A percentile compares a stretch with the other conserved stretches of the same genome.
phyloP scores from a whole-genome alignment of 1,284 basidiomycete species.

The Pascua sp. region DNA sequence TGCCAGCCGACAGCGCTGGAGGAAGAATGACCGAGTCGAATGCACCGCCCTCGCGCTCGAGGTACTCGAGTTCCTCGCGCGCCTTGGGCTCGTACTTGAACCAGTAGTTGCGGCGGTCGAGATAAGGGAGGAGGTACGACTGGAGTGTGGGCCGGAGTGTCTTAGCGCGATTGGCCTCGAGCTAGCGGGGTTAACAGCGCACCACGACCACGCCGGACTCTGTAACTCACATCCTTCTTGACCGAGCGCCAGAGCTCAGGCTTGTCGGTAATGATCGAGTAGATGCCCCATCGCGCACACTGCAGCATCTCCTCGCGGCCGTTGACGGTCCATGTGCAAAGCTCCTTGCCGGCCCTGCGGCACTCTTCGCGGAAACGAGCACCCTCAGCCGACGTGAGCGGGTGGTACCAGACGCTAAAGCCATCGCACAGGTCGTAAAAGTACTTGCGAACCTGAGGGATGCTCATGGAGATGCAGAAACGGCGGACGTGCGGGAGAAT shows the following conservation, averaged over 20 bases:
- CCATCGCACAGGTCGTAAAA: conserved; percentile 88
- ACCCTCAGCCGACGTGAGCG: conserved; percentile 67
- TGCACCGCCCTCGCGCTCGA: conserved; percentile 45
- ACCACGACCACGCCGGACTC: too few relatives aligned
- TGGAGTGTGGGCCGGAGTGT: conserved; percentile 32
- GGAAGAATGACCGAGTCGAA: conserved; percentile 18
- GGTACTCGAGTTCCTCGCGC: conserved; percentile 42
- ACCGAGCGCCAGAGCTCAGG: conserved; percentile 42
- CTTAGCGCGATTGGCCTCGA: conserved; percentile 25
- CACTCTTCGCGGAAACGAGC: conserved; percentile 73
- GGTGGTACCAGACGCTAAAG: conserved; percentile 79
- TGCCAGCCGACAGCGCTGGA: not conserved
- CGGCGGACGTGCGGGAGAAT: conserved; percentile 77
- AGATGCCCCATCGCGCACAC: conserved; percentile 85
- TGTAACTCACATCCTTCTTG: conserved; percentile 7
- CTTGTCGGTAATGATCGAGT: conserved; percentile 82
- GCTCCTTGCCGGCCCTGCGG: conserved; percentile 70
- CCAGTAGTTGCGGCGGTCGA: conserved; percentile 36
- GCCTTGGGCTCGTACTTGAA: conserved; percentile 35
- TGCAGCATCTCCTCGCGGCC: conserved; percentile 89
- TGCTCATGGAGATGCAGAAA: conserved; percentile 74
- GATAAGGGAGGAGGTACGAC: conserved; percentile 30
- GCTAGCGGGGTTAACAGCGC: conserved; percentile 12
- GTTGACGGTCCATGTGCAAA: conserved; percentile 79
- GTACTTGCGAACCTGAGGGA: conserved; percentile 66